phyloP scores from a whole-genome alignment of 352 stramenopile species.

The Pythium insidiosum region DNA sequence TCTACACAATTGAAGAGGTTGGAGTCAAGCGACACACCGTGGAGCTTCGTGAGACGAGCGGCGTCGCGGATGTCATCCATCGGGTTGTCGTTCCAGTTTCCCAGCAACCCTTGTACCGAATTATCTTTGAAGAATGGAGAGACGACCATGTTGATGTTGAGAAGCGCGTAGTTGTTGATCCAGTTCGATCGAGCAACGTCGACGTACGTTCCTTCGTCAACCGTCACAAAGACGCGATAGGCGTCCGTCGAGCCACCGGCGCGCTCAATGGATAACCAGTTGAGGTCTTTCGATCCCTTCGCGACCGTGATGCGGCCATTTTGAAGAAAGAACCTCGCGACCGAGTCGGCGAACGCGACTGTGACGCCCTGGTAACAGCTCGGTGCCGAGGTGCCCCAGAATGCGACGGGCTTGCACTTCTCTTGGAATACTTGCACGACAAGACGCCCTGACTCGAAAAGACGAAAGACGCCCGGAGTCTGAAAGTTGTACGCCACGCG shows the following conservation, averaged over 20 bases:
- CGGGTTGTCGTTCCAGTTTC: conserved; percentile 22
- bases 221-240: conserved; percentile 20
- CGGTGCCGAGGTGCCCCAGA: conserved; percentile 1
- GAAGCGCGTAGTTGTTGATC: conserved; percentile 18
- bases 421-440: conserved; percentile 24
- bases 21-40: conserved; percentile 7
- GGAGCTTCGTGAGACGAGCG: conserved; percentile 7
- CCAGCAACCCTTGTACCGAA: conserved; percentile 15
- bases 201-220: conserved; percentile 20
- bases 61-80: conserved; percentile 17
- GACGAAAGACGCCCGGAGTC: conserved; percentile 17
- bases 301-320: conserved; percentile 7
- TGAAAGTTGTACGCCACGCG: conserved; percentile 22
- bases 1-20: conserved; percentile 23
- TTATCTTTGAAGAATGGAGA: conserved; percentile 19
- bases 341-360: conserved; percentile 18
- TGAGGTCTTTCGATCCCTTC: conserved; percentile 1
- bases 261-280: conserved; percentile 20
- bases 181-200: conserved; percentile 18
- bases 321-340: conserved; percentile 20
- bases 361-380: conserved; percentile 22
- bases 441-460: conserved; percentile 20
- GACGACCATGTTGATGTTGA: conserved; percentile 19
- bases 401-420: conserved; percentile 16
- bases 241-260: conserved; percentile 13